Evolutionary conservation across 1,139 yeast genomes (phyloP).

Genomic region (Geotrichum bryndzae): DNA sequence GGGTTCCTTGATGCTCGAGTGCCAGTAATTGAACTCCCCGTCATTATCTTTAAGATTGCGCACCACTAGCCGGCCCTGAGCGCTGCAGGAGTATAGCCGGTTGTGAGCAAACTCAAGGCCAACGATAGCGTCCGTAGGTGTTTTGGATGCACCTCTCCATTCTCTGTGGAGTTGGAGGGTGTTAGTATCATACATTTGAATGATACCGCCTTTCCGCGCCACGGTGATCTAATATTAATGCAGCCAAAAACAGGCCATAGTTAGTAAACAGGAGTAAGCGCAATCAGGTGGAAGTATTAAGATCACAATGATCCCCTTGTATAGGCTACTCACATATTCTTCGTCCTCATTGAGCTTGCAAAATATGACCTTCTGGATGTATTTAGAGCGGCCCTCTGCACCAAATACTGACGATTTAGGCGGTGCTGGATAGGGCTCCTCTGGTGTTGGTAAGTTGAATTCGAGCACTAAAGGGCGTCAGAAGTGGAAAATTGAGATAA

Average conservation of each 20-base stretch:
- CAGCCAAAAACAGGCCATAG: neutral
- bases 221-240: conserved; percentile 26
- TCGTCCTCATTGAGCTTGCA: conserved; percentile 21
- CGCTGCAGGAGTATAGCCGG: conserved; percentile 42
- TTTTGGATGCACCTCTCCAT: conserved; percentile 33
- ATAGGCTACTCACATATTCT: conserved; percentile 23
- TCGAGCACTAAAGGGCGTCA: neutral
- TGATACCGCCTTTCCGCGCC: conserved; percentile 34
- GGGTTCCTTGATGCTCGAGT: conserved; percentile 34
- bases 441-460: conserved; percentile 21
- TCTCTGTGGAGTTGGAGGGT: conserved; percentile 32
- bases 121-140: conserved; percentile 32
- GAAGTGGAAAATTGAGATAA: neutral
- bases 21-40: conserved; percentile 17
- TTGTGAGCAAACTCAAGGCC: conserved; percentile 34
- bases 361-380: conserved; percentile 30
- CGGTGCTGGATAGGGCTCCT: conserved; percentile 18
- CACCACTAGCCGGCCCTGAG: conserved; percentile 41
- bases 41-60: conserved; percentile 43
- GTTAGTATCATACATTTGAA: conserved; percentile 31
- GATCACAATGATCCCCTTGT: neutral
- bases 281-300: conserved; percentile 3
- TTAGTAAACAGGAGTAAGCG: neutral
- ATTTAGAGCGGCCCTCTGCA: conserved; percentile 27
- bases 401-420: conserved; percentile 23